These are phyloP conservation scores for Phellopilus nigrolimitatus DNA, from an alignment of 1,284 basidiomycete species.

Conservation along the genomic window DNA sequence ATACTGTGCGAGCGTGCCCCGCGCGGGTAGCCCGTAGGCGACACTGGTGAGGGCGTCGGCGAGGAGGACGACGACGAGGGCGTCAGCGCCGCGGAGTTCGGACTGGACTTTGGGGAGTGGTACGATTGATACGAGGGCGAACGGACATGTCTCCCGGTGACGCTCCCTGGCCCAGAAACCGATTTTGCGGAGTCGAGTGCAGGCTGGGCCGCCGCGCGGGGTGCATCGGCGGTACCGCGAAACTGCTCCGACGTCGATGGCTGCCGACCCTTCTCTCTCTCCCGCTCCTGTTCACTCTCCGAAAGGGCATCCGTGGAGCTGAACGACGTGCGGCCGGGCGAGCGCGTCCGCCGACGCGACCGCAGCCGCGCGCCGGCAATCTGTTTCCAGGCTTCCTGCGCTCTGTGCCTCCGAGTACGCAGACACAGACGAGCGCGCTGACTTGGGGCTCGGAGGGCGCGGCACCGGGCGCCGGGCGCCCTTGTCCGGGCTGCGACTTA, in stretches of 20 bases:
- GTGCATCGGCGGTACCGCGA: slow-evolving; percentile 47
- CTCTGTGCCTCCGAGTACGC: slow-evolving; percentile 32
- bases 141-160: too few species aligned
- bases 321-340: slow-evolving; percentile 11
- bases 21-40: too few species aligned
- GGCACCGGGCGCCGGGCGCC: slow-evolving; percentile 27
- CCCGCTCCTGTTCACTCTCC: slow-evolving; percentile 12
- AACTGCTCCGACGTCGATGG: slow-evolving; percentile 28
- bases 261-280: background rate
- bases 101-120: background rate
- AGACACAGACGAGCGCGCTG: slow-evolving; percentile 27
- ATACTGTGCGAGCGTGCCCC: too few species aligned
- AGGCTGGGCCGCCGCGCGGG: slow-evolving; percentile 46
- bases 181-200: too few species aligned
- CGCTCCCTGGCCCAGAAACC: too few species aligned
- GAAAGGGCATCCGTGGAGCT: slow-evolving; percentile 12
- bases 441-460: slow-evolving; percentile 32
- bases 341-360: slow-evolving; percentile 24
- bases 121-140: slow-evolving; percentile 14
- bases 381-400: slow-evolving; percentile 34
- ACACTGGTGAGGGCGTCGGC: too few species aligned
- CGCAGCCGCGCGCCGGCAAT: slow-evolving; percentile 34
- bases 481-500: slow-evolving; percentile 16
- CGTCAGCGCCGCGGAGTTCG: background rate
- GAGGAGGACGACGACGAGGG: too few species aligned